Percentiles rank a stretch among this genome's conserved stretches.
phyloP scores from a whole-genome alignment of 1,139 yeast genomes.

The Taphrina wiesneri region DNA sequence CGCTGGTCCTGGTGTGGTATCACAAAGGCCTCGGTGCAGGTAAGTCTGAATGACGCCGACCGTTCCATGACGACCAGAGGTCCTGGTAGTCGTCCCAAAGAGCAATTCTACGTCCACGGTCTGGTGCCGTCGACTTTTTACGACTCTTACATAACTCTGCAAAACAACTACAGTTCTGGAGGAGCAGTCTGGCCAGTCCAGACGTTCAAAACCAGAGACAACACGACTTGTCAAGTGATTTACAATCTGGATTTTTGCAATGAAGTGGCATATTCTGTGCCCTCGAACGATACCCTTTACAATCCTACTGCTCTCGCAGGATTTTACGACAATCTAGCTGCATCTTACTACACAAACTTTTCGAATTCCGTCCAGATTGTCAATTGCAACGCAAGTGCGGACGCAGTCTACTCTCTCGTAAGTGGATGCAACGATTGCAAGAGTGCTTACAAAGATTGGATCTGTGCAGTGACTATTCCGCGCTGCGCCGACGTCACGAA shows the following conservation, averaged over 20 bases:
- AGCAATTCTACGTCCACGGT: conserved; percentile 57
- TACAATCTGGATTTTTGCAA: conserved; percentile 75
- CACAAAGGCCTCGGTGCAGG: conserved; percentile 12
- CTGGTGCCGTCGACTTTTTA: conserved; percentile 65
- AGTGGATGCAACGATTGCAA: conserved; percentile 74
- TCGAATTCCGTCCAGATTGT: conserved; percentile 72
- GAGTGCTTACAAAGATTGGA: conserved; percentile 75
- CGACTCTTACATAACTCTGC: conserved; percentile 64
- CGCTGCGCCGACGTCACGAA: conserved; percentile 58
- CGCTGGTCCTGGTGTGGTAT: conserved; percentile 32
- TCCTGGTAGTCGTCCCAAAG: conserved; percentile 35
- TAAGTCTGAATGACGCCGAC: conserved; percentile 34
- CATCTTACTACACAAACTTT: conserved; percentile 61
- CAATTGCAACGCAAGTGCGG: conserved; percentile 72
- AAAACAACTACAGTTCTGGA: conserved; percentile 47
- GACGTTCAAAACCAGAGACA: conserved; percentile 60
- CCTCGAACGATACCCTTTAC: conserved; percentile 53
- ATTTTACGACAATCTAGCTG: conserved; percentile 67
- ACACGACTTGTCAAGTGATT: conserved; percentile 64
- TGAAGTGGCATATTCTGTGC: conserved; percentile 85
- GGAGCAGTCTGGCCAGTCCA: conserved; percentile 67
- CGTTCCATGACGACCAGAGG: conserved; percentile 36
- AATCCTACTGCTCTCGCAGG: conserved; percentile 45
- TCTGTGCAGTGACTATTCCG: conserved; percentile 88
- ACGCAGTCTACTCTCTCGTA: conserved; percentile 67